Percentiles rank a stretch among this genome's conserved stretches.
These are phyloP conservation scores for Candida glucosophila DNA, from an alignment of 1,139 yeast species.

Conservation along the genomic window DNA sequence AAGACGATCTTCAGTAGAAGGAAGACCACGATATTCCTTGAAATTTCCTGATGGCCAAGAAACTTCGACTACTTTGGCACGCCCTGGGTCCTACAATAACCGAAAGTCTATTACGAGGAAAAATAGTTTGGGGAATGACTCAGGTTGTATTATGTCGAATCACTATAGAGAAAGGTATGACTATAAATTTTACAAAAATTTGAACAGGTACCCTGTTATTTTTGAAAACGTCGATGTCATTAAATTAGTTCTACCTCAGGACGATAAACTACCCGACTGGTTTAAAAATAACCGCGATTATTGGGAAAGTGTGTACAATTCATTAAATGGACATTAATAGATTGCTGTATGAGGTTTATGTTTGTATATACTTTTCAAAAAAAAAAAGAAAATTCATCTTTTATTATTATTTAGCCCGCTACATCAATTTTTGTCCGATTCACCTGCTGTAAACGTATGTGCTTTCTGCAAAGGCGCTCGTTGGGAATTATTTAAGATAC, in stretches of 20 bases:
- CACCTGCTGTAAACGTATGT: no score
- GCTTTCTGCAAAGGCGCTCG: no score
- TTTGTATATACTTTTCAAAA: no score
- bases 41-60: conserved; percentile 9
- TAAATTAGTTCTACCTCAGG: conserved; percentile 51
- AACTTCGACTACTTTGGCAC: not conserved
- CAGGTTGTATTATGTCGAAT: conserved; percentile 7
- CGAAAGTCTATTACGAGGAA: not conserved
- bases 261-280: conserved; percentile 62
- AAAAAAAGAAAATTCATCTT: no score
- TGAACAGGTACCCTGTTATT: conserved; percentile 18
- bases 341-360: no score
- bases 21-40: conserved; percentile 25
- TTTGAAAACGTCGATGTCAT: conserved; percentile 32
- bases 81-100: not conserved
- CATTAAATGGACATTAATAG: conserved; percentile 8
- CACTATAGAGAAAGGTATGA: conserved; percentile 20
- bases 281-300: conserved; percentile 49
- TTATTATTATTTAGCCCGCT: no score
- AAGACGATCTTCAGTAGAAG: no score
- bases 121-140: not conserved
- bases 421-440: no score
- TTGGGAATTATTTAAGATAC: conserved; percentile 25
- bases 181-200: conserved; percentile 30
- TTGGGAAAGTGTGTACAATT: conserved; percentile 41